Evolutionary conservation across 148 eudicot species (phyloP).

Genomic region (Polygonum maritimum): DNA sequence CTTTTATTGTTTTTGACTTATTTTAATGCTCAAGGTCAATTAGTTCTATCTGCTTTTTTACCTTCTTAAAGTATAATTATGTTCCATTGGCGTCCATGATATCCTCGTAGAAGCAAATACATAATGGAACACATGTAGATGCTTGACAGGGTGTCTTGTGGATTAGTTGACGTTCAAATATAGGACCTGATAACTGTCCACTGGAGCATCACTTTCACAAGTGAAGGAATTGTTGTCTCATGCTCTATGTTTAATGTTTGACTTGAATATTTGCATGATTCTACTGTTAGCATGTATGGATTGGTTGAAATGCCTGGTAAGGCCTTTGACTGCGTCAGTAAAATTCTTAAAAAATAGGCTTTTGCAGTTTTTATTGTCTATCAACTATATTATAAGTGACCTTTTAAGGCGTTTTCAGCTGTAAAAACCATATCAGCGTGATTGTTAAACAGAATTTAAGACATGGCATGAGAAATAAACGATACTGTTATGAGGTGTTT

Average conservation of each 20-base stretch:
- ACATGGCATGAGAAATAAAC: not conserved
- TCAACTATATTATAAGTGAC: too few species aligned
- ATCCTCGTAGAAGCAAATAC: not conserved
- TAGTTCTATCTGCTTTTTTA: not conserved
- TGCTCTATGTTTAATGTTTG: not conserved
- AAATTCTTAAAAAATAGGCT: too few species aligned
- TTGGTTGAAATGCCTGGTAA: not conserved
- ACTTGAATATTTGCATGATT: not conserved
- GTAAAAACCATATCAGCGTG: not conserved
- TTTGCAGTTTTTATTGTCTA: too few species aligned
- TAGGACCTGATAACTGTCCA: not conserved
- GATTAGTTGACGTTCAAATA: not conserved
- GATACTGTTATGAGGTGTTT: not conserved
- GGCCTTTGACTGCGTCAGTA: too few species aligned
- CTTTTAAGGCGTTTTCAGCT: not conserved
- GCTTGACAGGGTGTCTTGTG: not conserved
- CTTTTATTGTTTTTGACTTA: not conserved
- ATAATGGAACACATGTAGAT: not conserved
- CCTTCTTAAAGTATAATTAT: not conserved
- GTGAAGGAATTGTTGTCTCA: not conserved
- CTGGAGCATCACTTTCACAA: not conserved
- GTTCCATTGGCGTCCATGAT: not conserved
- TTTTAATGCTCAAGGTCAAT: not conserved
- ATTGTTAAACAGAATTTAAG: not conserved
- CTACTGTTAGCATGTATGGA: not conserved